Conservation (phyloP, 169 alveolate species). For the Besnoitia besnoiti region DNA sequence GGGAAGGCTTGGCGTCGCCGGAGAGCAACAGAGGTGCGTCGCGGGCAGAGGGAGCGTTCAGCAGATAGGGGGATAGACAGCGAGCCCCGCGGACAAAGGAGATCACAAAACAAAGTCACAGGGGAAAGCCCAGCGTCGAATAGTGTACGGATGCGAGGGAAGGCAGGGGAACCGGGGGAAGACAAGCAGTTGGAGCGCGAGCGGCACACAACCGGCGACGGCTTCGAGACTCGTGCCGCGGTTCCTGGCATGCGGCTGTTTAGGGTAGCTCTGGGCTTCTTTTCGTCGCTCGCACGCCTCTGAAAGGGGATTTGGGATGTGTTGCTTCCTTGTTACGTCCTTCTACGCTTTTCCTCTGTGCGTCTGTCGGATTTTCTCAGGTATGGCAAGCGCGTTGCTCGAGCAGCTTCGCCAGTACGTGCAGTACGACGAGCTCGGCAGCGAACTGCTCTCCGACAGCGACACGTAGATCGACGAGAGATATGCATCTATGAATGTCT, state of each 20-base stretch:
- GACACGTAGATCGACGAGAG: neutral
- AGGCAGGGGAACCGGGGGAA: too few species aligned
- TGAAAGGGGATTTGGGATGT: too few species aligned
- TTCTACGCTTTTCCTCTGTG: neutral
- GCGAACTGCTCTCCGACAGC: neutral
- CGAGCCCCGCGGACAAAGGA: neutral
- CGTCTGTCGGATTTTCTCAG: neutral
- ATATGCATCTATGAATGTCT: neutral
- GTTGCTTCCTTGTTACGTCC: neutral
- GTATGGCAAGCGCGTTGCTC: neutral
- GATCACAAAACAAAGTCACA: too few species aligned
- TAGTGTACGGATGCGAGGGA: too few species aligned
- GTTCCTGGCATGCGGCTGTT: neutral
- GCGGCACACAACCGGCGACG: too few species aligned
- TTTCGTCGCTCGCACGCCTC: too few species aligned
- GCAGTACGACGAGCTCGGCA: conserved; percentile 28
- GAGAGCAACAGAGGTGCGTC: neutral
- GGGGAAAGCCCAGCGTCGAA: too few species aligned
- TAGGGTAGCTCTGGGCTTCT: neutral
- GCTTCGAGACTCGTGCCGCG: neutral
- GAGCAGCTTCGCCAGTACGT: conserved; percentile 1
- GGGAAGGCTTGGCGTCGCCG: neutral
- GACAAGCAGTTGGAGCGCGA: too few species aligned
- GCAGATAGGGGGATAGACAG: neutral
- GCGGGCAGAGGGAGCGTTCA: neutral